Evolutionary conservation across 495 filamentous ascomycete genomes (phyloP).

Genomic region (Aspergillus cavernicola): DNA sequence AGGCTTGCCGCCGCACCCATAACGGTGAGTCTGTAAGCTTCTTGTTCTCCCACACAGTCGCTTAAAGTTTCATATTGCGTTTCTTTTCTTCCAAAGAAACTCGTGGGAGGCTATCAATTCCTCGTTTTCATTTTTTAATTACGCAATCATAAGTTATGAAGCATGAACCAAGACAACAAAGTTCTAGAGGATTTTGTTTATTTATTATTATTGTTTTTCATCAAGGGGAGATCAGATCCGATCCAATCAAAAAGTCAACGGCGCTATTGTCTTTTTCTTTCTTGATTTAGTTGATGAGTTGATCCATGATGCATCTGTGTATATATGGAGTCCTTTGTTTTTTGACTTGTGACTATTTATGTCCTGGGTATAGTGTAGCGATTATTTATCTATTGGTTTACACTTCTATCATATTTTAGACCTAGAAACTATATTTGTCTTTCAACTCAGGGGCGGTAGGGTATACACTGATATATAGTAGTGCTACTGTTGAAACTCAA

Average conservation of each 20-base stretch:
- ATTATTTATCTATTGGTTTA: neutral
- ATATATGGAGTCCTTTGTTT: constrained; percentile 7
- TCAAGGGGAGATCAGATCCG: too few species aligned
- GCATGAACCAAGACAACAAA: constrained; percentile 7
- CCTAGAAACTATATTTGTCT: too few species aligned
- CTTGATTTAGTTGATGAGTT: neutral
- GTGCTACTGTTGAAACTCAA: too few species aligned
- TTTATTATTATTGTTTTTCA: neutral
- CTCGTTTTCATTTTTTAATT: neutral
- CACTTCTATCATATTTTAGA: too few species aligned
- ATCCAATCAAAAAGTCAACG: constrained; percentile 7
- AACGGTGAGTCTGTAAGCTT: constrained; percentile 94
- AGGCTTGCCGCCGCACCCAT: constrained; percentile 76
- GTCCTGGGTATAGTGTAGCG: neutral
- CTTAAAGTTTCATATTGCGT: constrained; percentile 21
- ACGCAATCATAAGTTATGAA: constrained; percentile 4
- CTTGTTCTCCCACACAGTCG: constrained; percentile 82
- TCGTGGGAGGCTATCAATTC: neutral
- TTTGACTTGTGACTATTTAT: neutral
- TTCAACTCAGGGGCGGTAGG: too few species aligned
- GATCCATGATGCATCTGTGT: neutral
- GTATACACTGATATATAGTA: too few species aligned
- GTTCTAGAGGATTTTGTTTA: neutral
- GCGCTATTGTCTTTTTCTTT: constrained; percentile 4
- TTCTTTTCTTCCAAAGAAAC: neutral